phyloP scores from a whole-genome alignment of 176 grass and related monocot genomes.

The Rhynchospora tenuis region DNA sequence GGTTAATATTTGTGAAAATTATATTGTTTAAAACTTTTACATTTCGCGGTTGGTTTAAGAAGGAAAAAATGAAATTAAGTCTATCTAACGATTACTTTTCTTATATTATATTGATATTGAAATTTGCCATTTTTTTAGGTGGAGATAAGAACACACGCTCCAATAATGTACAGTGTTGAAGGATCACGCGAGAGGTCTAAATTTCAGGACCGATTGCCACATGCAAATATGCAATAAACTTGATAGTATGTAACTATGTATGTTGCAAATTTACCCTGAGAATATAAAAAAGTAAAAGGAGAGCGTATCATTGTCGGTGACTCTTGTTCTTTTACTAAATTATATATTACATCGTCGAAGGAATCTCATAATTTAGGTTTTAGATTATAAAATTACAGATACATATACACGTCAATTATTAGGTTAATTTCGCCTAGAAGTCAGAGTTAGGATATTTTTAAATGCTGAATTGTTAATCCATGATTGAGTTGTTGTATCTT shows the following conservation, averaged over 20 bases:
- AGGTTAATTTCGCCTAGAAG: not conserved
- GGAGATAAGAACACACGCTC: not conserved
- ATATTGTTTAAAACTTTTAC: no score
- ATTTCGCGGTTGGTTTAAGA: no score
- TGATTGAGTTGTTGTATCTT: not conserved
- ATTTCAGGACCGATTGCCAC: no score
- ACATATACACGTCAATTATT: not conserved
- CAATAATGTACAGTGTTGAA: not conserved
- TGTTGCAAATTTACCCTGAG: not conserved
- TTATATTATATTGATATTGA: not conserved
- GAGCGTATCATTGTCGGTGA: conserved; percentile 19
- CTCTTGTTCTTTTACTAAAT: not conserved
- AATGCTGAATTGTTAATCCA: not conserved
- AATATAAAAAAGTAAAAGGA: not conserved
- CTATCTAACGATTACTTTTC: no score
- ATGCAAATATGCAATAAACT: not conserved
- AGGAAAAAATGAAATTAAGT: no score
- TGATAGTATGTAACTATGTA: not conserved
- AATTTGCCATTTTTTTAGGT: not conserved
- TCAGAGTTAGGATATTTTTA: not conserved
- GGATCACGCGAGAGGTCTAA: not conserved
- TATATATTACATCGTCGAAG: not conserved
- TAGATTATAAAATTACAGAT: not conserved
- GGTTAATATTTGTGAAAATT: no score
- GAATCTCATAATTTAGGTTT: conserved; percentile 23